Conservation (phyloP, 179 eudicot genomes). For the Vitellaria paradoxa region DNA sequence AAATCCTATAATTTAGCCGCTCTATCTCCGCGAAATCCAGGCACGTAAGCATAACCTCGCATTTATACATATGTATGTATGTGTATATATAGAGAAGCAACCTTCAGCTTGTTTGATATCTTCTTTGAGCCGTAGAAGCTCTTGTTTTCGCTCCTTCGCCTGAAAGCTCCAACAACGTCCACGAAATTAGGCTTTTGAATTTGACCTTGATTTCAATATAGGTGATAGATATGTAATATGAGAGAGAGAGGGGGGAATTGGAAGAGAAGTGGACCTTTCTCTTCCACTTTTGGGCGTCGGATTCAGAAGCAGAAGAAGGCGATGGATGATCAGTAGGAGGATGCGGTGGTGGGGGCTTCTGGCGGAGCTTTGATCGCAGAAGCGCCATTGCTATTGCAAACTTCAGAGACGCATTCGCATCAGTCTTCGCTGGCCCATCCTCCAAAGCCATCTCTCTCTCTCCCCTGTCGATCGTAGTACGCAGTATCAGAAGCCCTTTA, state of each 20-base stretch:
- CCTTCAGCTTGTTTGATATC: slow-evolving; percentile 80
- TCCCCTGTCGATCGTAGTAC: no score
- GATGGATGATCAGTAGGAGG: slow-evolving; percentile 18
- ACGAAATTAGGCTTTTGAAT: slow-evolving; percentile 2
- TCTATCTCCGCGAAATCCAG: not conserved
- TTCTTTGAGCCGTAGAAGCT: slow-evolving; percentile 60
- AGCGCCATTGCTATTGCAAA: slow-evolving; percentile 71
- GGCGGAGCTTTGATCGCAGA: slow-evolving; percentile 50
- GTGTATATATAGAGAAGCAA: not conserved
- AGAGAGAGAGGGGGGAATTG: slow-evolving; percentile 2
- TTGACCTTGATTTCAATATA: not conserved
- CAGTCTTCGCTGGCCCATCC: slow-evolving; percentile 15
- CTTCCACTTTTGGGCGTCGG: slow-evolving; percentile 46
- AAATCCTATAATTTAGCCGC: not conserved
- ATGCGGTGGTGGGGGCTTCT: slow-evolving; percentile 19
- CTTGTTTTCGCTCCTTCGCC: slow-evolving; percentile 83
- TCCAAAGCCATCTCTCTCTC: slow-evolving; percentile 12
- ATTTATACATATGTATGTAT: not conserved
- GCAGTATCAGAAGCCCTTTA: no score
- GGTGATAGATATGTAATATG: not conserved
- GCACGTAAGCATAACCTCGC: not conserved
- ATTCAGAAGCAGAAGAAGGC: slow-evolving; percentile 20
- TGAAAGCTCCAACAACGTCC: slow-evolving; percentile 15
- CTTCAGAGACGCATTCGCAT: slow-evolving; percentile 45
- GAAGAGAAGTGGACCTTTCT: slow-evolving; percentile 31